These are phyloP conservation scores for Gomphus bonarii DNA, from an alignment of 1,284 basidiomycete genomes.

Conservation along the genomic window DNA sequence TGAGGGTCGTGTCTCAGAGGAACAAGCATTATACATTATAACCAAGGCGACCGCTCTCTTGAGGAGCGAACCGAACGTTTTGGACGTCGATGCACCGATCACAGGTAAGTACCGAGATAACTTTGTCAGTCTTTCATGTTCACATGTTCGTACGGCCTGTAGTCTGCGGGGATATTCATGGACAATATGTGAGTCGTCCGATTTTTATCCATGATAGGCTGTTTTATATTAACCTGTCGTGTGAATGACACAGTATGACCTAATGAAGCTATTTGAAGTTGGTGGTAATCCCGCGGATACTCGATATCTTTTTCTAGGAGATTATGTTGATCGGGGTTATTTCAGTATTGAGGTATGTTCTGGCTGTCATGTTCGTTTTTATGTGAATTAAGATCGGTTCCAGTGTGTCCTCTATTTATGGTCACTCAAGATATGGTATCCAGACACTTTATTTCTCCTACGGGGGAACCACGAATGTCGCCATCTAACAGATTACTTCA, in stretches of 20 bases:
- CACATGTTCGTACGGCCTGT: not conserved
- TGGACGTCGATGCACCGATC: slow-evolving; percentile 89
- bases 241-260: slow-evolving; percentile 57
- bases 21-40: slow-evolving; percentile 84
- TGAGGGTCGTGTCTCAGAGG: slow-evolving; percentile 85
- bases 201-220: not conserved
- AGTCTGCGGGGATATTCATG: slow-evolving; percentile 92
- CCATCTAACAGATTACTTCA: slow-evolving; percentile 82
- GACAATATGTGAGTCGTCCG: slow-evolving; percentile 75
- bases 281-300: slow-evolving; percentile 91
- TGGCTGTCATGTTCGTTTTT: slow-evolving; percentile 14
- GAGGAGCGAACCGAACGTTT: slow-evolving; percentile 71
- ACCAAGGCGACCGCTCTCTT: slow-evolving; percentile 72
- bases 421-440: slow-evolving; percentile 89
- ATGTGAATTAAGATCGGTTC: slow-evolving; percentile 1
- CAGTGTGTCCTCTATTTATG: slow-evolving; percentile 87
- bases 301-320: slow-evolving; percentile 87
- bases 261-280: slow-evolving; percentile 94
- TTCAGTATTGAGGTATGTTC: slow-evolving; percentile 75
- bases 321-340: slow-evolving; percentile 93
- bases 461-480: slow-evolving; percentile 89
- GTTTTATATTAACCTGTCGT: slow-evolving; percentile 2
- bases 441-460: slow-evolving; percentile 82
- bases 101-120: slow-evolving; percentile 51
- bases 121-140: not conserved